phyloP scores from a whole-genome alignment of 2,329 filamentous ascomycete genomes.

The Curvularia lunata region DNA sequence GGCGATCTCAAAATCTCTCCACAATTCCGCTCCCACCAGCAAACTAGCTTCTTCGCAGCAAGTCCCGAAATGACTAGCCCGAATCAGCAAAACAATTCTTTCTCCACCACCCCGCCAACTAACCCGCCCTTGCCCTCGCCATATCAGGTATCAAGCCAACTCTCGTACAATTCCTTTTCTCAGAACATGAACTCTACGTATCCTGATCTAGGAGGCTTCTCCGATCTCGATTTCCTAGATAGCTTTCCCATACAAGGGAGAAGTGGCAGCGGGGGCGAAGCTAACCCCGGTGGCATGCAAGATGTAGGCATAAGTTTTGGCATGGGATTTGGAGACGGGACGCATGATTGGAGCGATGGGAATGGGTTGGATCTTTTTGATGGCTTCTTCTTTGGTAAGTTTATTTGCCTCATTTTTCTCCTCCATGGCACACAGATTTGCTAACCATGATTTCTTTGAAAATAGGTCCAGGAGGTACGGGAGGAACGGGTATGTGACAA shows the following conservation, averaged over 20 bases:
- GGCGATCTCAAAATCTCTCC: conserved; percentile 44
- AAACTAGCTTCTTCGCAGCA: conserved; percentile 12
- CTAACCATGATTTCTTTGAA: neutral
- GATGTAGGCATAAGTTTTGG: conserved; percentile 69
- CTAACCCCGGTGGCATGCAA: conserved; percentile 54
- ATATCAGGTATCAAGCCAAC: conserved; percentile 38
- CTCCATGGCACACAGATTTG: neutral
- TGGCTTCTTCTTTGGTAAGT: conserved; percentile 58
- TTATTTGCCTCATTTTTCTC: neutral
- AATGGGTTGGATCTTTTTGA: conserved; percentile 64
- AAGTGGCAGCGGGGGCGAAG: conserved; percentile 9
- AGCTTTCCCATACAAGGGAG: conserved; percentile 51
- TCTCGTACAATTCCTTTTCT: conserved; percentile 40
- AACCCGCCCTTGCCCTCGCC: conserved; percentile 27
- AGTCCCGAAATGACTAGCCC: conserved; percentile 25
- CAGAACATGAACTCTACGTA: conserved; percentile 38
- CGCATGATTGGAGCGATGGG: conserved; percentile 64
- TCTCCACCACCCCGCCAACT: conserved; percentile 11
- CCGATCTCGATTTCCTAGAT: conserved; percentile 63
- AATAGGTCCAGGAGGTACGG: conserved; percentile 11
- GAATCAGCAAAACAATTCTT: conserved; percentile 23
- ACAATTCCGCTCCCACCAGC: conserved; percentile 38
- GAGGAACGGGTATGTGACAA: conserved; percentile 8
- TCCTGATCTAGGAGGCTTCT: conserved; percentile 46
- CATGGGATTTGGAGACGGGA: conserved; percentile 51